Conservation (phyloP, 176 grass and related monocot genomes). For the Coix lacrymajobi region DNA sequence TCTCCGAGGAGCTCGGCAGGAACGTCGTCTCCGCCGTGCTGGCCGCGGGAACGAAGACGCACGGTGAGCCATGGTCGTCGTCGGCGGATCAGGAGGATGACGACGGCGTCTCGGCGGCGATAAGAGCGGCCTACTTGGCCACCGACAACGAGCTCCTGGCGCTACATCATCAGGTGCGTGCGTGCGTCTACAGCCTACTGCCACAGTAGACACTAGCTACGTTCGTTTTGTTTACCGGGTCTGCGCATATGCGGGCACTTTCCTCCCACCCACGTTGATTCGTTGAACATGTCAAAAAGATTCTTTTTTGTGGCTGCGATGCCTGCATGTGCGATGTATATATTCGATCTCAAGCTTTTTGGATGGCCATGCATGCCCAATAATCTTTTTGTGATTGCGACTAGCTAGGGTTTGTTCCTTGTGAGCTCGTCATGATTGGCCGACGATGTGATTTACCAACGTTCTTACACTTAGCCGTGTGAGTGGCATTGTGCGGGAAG, state of each 20-base stretch:
- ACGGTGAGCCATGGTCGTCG: neutral
- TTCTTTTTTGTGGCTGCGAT: neutral
- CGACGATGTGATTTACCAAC: too few species aligned
- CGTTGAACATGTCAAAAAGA: slow-evolving; percentile 34
- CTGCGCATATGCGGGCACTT: neutral
- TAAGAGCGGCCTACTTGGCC: slow-evolving; percentile 54
- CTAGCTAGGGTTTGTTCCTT: neutral
- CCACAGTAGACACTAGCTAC: neutral
- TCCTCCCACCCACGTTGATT: neutral
- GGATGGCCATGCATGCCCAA: neutral
- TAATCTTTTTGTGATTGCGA: neutral
- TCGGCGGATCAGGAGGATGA: neutral
- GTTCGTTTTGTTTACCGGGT: slow-evolving; percentile 19
- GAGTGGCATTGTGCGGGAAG: too few species aligned
- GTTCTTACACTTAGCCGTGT: neutral
- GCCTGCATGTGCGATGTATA: too few species aligned
- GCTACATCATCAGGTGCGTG: slow-evolving; percentile 28
- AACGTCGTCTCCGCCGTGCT: slow-evolving; percentile 56
- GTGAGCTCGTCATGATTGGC: too few species aligned
- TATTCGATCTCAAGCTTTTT: neutral
- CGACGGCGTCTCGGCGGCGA: slow-evolving; percentile 36
- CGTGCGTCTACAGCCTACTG: neutral
- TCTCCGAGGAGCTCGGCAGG: slow-evolving; percentile 49
- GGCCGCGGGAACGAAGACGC: neutral
- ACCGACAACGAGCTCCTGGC: slow-evolving; percentile 67